phyloP scores from a whole-genome alignment of 768 basidiomycete genomes.

The Phlegmacium glaucopus region DNA sequence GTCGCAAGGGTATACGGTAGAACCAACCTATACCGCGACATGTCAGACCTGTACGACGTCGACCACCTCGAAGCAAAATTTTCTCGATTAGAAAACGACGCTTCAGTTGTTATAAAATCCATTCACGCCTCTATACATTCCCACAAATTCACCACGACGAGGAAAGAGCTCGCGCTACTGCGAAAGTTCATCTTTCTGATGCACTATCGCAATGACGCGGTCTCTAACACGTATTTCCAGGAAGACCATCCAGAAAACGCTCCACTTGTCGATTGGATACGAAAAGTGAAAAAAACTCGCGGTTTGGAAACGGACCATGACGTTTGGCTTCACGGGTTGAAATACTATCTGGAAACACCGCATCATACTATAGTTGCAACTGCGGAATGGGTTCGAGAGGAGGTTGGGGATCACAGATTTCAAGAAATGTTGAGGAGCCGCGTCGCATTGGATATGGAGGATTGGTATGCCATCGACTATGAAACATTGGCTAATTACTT shows the following conservation, averaged over 20 bases:
- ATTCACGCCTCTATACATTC: constrained; percentile 9
- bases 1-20: constrained; percentile 17
- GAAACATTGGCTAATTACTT: constrained; percentile 22
- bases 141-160: constrained; percentile 15
- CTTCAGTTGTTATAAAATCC: constrained; percentile 18
- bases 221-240: constrained; percentile 22
- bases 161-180: constrained; percentile 24
- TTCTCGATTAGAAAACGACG: constrained; percentile 22
- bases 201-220: constrained; percentile 26
- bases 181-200: constrained; percentile 36
- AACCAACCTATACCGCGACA: constrained; percentile 24
- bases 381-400: constrained; percentile 18
- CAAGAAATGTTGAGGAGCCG: constrained; percentile 17
- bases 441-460: constrained; percentile 20
- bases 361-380: constrained; percentile 24
- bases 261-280: constrained; percentile 19
- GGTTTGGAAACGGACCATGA: constrained; percentile 18
- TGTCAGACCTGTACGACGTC: constrained; percentile 14
- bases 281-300: constrained; percentile 15
- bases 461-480: constrained; percentile 25
- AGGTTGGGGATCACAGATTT: constrained; percentile 14
- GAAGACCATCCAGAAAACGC: constrained; percentile 22
- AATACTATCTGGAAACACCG: constrained; percentile 28
- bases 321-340: constrained; percentile 27
- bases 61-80: constrained; percentile 28